These are phyloP conservation scores for Aureobasidium sp. DNA, from an alignment of 2,329 filamentous ascomycete species.

Conservation along the genomic window DNA sequence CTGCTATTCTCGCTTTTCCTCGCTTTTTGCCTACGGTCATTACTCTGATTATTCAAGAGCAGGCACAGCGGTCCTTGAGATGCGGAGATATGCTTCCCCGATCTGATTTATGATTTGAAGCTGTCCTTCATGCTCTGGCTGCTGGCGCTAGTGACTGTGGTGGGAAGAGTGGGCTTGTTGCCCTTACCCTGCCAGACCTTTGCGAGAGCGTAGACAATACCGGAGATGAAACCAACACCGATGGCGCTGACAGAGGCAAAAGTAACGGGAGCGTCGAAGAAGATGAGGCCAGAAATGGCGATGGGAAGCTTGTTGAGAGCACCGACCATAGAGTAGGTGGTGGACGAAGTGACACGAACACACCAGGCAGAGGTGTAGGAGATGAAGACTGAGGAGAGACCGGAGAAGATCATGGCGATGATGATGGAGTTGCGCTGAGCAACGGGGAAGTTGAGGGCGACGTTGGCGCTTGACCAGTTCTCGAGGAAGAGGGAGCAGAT, in stretches of 20 bases:
- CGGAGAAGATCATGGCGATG: conserved; percentile 87
- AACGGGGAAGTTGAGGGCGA: conserved; percentile 80
- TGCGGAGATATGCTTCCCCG: not conserved
- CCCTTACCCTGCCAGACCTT: conserved; percentile 60
- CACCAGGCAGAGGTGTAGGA: conserved; percentile 99
- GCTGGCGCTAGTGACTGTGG: conserved; percentile 67
- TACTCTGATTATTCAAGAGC: not conserved
- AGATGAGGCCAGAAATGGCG: conserved; percentile 82
- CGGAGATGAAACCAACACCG: conserved; percentile 81
- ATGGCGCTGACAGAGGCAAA: conserved; percentile 90
- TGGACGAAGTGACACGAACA: conserved; percentile 92
- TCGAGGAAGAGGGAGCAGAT: conserved; percentile 75
- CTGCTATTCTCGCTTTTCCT: not conserved
- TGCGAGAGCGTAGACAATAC: conserved; percentile 81
- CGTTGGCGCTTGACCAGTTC: conserved; percentile 84
- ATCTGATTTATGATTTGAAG: conserved; percentile 53
- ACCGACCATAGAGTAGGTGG: conserved; percentile 98
- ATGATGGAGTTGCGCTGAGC: conserved; percentile 73
- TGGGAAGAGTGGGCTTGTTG: conserved; percentile 46
- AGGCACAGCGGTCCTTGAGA: not conserved
- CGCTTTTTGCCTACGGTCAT: not conserved
- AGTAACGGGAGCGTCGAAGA: conserved; percentile 92
- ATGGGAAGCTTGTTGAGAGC: conserved; percentile 97
- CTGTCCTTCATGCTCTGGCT: conserved; percentile 84
- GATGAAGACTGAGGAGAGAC: conserved; percentile 89